These are phyloP conservation scores for Mycena leptocephala DNA, from an alignment of 768 basidiomycete species.

Conservation along the genomic window DNA sequence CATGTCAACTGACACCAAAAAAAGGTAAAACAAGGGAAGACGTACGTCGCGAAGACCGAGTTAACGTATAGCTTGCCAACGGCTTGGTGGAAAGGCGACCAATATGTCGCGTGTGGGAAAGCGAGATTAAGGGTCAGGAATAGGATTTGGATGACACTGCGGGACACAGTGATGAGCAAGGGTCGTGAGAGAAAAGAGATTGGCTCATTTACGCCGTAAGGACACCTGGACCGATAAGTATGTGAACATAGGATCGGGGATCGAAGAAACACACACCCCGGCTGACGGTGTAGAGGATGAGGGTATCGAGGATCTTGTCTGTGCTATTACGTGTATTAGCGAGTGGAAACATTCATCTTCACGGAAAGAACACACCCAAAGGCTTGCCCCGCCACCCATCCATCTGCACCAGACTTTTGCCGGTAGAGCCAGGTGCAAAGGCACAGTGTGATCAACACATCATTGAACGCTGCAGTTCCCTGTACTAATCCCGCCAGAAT, in stretches of 20 bases:
- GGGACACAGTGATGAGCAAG: neutral
- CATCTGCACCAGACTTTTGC: slow-evolving; percentile 15
- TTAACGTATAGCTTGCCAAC: slow-evolving; percentile 35
- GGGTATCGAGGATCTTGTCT: slow-evolving; percentile 28
- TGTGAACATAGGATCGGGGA: neutral
- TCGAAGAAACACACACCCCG: slow-evolving; percentile 21
- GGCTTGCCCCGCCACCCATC: neutral
- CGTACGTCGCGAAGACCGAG: slow-evolving; percentile 29
- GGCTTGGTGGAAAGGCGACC: slow-evolving; percentile 31
- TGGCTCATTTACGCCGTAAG: slow-evolving; percentile 21
- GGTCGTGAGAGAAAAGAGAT: too few species aligned
- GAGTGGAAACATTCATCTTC: neutral
- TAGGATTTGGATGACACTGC: slow-evolving; percentile 23
- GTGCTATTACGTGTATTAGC: neutral
- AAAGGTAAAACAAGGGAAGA: neutral
- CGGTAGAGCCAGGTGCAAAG: slow-evolving; percentile 26
- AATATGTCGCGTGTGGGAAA: slow-evolving; percentile 28
- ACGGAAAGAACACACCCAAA: slow-evolving; percentile 18
- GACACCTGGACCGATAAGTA: neutral
- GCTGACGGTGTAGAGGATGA: slow-evolving; percentile 28
- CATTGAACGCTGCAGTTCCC: slow-evolving; percentile 27
- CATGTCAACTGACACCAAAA: neutral
- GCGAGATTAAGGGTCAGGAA: slow-evolving; percentile 26
- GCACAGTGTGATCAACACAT: slow-evolving; percentile 30
- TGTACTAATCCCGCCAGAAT: slow-evolving; percentile 30